Evolutionary conservation across 2,329 filamentous ascomycete genomes (phyloP).

Genomic region (Setomelanomma holmii): DNA sequence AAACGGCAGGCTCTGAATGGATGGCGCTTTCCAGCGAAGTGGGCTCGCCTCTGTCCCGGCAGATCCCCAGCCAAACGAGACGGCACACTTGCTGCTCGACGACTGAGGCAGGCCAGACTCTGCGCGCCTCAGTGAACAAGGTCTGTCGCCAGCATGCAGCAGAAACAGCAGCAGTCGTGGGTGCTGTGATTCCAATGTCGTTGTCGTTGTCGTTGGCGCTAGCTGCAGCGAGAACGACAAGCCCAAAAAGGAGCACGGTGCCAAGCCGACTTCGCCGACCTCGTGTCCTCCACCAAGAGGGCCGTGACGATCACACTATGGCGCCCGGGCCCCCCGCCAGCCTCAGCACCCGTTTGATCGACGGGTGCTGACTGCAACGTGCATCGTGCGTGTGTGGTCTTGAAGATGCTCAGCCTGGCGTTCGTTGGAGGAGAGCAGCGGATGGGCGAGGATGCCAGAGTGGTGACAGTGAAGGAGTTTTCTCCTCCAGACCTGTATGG

Average conservation of each 20-base stretch:
- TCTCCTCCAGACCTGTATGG: no score
- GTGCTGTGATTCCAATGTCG: conserved; percentile 1
- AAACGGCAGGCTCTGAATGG: conserved; percentile 19
- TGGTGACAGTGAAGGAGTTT: conserved; percentile 7
- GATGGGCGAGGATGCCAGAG: neutral
- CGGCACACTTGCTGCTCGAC: conserved; percentile 1
- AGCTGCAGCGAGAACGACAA: conserved; percentile 31
- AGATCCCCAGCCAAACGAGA: conserved; percentile 13
- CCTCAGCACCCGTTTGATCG: conserved; percentile 51
- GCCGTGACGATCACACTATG: conserved; percentile 43
- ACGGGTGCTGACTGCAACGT: conserved; percentile 40
- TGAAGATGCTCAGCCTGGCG: neutral
- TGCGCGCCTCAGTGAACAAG: neutral
- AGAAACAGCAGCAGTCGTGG: conserved; percentile 10
- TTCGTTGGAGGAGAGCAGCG: neutral
- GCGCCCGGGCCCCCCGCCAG: conserved; percentile 38
- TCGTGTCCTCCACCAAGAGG: conserved; percentile 25
- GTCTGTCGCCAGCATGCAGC: neutral
- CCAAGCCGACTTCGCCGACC: conserved; percentile 48
- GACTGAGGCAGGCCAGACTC: neutral
- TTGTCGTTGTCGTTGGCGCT: conserved; percentile 10
- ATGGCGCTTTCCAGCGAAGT: conserved; percentile 17
- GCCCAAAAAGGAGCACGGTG: conserved; percentile 36
- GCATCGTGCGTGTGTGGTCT: conserved; percentile 27
- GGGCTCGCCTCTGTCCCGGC: conserved; percentile 27